Conservation (phyloP, 768 basidiomycete species). For the Russula abietina region DNA sequence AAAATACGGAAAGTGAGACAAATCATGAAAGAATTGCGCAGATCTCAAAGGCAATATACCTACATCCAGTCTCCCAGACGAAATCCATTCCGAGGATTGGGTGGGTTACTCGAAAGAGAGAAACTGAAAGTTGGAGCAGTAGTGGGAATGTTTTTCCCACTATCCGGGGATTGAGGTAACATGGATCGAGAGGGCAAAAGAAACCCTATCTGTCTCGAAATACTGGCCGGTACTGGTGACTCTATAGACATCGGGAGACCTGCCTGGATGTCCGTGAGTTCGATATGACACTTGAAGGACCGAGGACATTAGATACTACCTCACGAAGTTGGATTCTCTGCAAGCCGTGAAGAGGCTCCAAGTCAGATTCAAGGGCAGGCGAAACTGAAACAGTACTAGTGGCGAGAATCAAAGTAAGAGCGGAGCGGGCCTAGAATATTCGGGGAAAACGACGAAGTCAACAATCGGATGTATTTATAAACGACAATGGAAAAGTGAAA, state of each 20-base stretch:
- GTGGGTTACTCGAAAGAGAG: constrained; percentile 62
- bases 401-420: constrained; percentile 46
- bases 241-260: not conserved
- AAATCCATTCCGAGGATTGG: constrained; percentile 62
- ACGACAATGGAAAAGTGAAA: constrained; percentile 2
- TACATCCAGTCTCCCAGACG: constrained; percentile 74
- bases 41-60: constrained; percentile 32
- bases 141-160: constrained; percentile 5
- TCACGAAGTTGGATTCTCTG: constrained; percentile 37
- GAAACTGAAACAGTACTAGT: constrained; percentile 36
- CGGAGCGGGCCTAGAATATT: constrained; percentile 45
- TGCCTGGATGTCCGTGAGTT: constrained; percentile 7
- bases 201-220: not conserved
- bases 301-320: not conserved
- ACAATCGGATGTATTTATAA: constrained; percentile 21
- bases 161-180: not conserved
- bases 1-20: constrained; percentile 4
- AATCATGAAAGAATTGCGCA: constrained; percentile 10
- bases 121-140: constrained; percentile 39
- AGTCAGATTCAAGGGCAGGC: constrained; percentile 56
- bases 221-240: constrained; percentile 9
- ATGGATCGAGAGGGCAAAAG: constrained; percentile 1
- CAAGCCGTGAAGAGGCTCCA: constrained; percentile 56
- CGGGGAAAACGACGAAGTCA: constrained; percentile 9
- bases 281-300: not conserved